Conservation (phyloP, 306 rosid species). For the Luffa aegyptiaca region DNA sequence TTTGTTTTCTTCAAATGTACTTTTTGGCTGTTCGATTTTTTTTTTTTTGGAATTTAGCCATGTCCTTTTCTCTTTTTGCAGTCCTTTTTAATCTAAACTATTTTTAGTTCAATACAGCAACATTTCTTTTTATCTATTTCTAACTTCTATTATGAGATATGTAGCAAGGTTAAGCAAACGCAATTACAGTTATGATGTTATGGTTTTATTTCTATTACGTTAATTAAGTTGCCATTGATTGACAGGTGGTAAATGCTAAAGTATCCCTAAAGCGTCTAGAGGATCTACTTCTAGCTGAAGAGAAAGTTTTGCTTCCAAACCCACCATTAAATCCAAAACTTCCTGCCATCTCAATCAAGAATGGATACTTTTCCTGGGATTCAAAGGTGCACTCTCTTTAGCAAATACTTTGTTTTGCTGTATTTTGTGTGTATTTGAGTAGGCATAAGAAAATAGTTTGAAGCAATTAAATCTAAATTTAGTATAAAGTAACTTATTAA, state of each 20-base stretch:
- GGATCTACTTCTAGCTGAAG: constrained; percentile 62
- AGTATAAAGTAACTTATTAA: background rate
- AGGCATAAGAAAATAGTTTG: background rate
- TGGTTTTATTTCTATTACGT: background rate
- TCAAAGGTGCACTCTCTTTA: constrained; percentile 31
- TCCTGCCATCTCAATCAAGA: constrained; percentile 64
- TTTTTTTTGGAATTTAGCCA: background rate
- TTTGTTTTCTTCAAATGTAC: background rate
- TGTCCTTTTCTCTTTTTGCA: background rate
- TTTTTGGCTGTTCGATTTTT: background rate
- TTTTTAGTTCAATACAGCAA: too few species aligned
- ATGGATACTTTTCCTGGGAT: constrained; percentile 82
- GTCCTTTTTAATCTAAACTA: background rate
- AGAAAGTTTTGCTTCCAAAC: constrained; percentile 42
- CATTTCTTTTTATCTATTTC: too few species aligned
- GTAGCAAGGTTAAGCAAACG: background rate
- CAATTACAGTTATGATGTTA: background rate
- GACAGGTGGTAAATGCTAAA: constrained; percentile 69
- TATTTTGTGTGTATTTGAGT: background rate
- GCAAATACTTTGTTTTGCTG: background rate
- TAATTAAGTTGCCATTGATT: background rate
- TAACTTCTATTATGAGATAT: background rate
- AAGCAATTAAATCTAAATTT: background rate
- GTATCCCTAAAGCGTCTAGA: constrained; percentile 73
- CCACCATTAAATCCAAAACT: constrained; percentile 50